A percentile compares a stretch with the other conserved stretches of the same genome.
Conservation (phyloP, 2,329 filamentous ascomycete species). For the Dryadomyces sulphureus region DNA sequence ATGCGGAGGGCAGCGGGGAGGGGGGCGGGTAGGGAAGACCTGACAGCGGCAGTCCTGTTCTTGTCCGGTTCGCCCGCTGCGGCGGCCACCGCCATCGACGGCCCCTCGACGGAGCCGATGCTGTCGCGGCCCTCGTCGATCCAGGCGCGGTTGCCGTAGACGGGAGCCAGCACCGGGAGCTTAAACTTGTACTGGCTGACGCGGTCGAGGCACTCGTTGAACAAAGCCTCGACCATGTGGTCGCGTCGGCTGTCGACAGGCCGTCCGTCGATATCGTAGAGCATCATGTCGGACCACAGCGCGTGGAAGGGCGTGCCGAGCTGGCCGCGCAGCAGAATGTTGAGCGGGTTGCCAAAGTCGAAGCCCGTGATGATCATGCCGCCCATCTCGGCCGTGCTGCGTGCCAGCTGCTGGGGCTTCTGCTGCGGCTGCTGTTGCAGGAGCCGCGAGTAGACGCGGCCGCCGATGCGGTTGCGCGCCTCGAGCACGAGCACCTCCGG, state of each 20-base stretch:
- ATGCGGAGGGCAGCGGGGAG: constrained; percentile 65
- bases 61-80: constrained; percentile 51
- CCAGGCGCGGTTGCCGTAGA: constrained; percentile 69
- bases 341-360: constrained; percentile 85
- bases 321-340: constrained; percentile 81
- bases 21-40: not conserved
- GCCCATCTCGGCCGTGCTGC: constrained; percentile 86
- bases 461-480: constrained; percentile 74
- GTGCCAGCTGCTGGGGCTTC: constrained; percentile 8
- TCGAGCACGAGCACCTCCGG: constrained; percentile 73
- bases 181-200: constrained; percentile 85
- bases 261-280: constrained; percentile 73
- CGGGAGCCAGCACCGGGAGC: constrained; percentile 49
- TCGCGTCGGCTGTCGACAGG: constrained; percentile 69
- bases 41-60: constrained; percentile 26
- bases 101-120: constrained; percentile 46
- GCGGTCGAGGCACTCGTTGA: constrained; percentile 87
- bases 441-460: constrained; percentile 76
- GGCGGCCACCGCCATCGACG: constrained; percentile 55
- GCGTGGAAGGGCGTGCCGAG: constrained; percentile 75
- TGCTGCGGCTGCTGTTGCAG: constrained; percentile 41
- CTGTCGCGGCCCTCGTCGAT: constrained; percentile 68
- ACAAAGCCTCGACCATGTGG: constrained; percentile 74
- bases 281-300: constrained; percentile 54
- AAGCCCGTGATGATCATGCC: constrained; percentile 98